Evolutionary conservation across 768 basidiomycete genomes (phyloP).

Genomic region (Tulasnella sp.): DNA sequence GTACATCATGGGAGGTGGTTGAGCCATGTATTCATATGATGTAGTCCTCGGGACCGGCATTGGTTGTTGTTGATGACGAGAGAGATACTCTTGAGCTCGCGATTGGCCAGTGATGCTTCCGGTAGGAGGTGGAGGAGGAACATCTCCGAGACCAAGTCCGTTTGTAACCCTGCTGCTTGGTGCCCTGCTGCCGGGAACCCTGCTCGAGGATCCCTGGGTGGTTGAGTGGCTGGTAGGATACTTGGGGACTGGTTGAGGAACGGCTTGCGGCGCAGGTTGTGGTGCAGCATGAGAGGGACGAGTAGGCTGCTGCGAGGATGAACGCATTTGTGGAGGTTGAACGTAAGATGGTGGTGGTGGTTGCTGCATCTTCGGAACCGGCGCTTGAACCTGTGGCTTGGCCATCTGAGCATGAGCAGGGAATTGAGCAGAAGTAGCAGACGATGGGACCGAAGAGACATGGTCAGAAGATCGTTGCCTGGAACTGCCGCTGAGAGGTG

Average conservation of each 20-base stretch:
- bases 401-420: too few species aligned
- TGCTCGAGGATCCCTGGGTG: background rate
- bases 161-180: conserved; percentile 4
- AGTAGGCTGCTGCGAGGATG: background rate
- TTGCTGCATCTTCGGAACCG: too few species aligned
- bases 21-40: too few species aligned
- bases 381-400: too few species aligned
- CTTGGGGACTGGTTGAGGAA: background rate
- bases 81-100: too few species aligned
- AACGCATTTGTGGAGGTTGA: background rate
- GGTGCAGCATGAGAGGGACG: background rate
- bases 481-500: background rate
- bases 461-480: background rate
- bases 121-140: conserved; percentile 2
- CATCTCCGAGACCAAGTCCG: conserved; percentile 8
- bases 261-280: background rate
- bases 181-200: background rate
- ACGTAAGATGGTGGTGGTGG: background rate
- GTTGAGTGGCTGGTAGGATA: background rate
- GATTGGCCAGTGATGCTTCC: background rate
- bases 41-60: too few species aligned
- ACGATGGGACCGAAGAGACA: background rate
- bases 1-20: too few species aligned
- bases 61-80: too few species aligned
- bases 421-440: background rate